Evolutionary conservation across 2,329 filamentous ascomycete species (phyloP).

Genomic region (Nannizziopsis arthrosporioides): DNA sequence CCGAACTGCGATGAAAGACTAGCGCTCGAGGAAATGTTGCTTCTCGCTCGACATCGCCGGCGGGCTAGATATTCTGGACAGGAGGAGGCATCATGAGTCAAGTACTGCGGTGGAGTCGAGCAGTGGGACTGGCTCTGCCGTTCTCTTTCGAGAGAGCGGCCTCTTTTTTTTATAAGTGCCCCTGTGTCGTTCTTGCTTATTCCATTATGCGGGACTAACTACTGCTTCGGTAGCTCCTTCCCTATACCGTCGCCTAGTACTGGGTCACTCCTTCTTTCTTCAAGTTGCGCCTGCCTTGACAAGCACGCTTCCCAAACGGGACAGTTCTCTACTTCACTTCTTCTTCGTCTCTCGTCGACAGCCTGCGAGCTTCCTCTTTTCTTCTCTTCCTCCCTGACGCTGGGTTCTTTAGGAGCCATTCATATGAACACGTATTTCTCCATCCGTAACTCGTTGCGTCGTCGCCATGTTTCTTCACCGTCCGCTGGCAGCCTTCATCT

Average conservation of each 20-base stretch:
- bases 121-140: conserved; percentile 2
- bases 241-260: not conserved
- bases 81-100: conserved; percentile 4
- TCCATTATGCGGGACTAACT: conserved; percentile 24
- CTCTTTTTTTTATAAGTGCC: conserved; percentile 33
- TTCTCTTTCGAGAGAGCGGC: conserved; percentile 20
- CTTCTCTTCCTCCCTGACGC: not conserved
- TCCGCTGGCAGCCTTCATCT: not conserved
- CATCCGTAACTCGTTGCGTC: not conserved
- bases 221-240: conserved; percentile 10
- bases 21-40: not conserved
- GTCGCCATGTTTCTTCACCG: not conserved
- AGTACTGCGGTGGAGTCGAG: not conserved
- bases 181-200: conserved; percentile 12
- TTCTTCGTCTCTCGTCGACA: not conserved
- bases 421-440: not conserved
- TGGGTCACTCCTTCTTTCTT: not conserved
- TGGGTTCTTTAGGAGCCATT: not conserved
- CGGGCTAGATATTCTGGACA: not conserved
- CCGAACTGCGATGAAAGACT: conserved; percentile 11
- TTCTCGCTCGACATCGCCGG: conserved; percentile 14
- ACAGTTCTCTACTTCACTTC: not conserved
- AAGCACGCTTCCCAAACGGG: not conserved
- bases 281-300: not conserved
- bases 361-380: not conserved